Conservation (phyloP, 2,329 filamentous ascomycete genomes). For the Orbilia blumenaviensis region DNA sequence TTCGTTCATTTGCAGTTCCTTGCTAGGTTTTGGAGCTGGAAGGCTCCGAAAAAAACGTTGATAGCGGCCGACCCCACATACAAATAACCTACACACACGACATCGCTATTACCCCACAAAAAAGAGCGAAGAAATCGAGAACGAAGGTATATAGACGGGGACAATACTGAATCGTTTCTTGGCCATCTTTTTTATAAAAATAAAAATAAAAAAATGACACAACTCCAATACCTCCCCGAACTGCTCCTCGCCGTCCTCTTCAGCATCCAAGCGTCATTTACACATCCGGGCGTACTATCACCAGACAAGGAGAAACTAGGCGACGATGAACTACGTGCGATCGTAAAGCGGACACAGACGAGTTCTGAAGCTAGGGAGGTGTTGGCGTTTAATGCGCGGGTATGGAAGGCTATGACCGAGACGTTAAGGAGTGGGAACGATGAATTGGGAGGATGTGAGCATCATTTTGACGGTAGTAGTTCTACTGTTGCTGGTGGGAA, state of each 20-base stretch:
- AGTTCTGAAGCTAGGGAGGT: constrained; percentile 57
- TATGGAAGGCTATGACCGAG: constrained; percentile 57
- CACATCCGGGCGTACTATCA: constrained; percentile 57
- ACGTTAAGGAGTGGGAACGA: constrained; percentile 57
- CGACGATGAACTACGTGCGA: constrained; percentile 57
- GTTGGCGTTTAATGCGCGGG: constrained; percentile 56
- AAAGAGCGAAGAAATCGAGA: no score
- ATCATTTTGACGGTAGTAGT: constrained; percentile 34
- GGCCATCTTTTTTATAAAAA: not conserved
- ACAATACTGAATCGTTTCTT: no score
- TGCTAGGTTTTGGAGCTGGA: no score
- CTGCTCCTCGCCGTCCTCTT: constrained; percentile 57
- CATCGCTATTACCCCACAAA: no score
- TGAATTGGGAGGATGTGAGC: constrained; percentile 53
- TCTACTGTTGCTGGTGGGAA: not conserved
- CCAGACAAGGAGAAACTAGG: constrained; percentile 57
- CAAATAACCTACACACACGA: no score
- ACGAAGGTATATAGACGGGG: no score
- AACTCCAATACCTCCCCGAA: constrained; percentile 55
- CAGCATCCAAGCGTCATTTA: constrained; percentile 58
- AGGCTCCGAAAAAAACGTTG: no score
- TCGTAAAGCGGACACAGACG: constrained; percentile 57
- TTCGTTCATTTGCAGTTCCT: no score
- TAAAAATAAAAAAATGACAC: constrained; percentile 34
- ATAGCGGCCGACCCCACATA: no score